Conservation (phyloP, 1,284 basidiomycete genomes). For the Moniliophthora roreri region DNA sequence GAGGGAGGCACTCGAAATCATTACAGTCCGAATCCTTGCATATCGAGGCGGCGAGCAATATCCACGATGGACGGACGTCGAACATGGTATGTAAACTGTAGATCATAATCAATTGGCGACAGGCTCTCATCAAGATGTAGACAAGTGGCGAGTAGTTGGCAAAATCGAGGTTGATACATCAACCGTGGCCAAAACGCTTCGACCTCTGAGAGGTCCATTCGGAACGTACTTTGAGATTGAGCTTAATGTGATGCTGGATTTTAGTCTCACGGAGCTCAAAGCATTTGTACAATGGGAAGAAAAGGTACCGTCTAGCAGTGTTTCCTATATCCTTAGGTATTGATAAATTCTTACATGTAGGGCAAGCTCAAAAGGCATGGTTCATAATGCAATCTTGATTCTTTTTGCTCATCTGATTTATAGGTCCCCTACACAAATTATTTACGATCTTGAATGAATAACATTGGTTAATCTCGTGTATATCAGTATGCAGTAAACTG, state of each 20-base stretch:
- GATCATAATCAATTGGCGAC: too few species aligned
- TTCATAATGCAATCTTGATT: not conserved
- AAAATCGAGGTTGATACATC: constrained; percentile 35
- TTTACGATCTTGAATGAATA: constrained; percentile 29
- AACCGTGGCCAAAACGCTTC: constrained; percentile 6
- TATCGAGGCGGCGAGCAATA: constrained; percentile 24
- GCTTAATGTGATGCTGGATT: constrained; percentile 39
- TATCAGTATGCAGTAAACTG: too few species aligned
- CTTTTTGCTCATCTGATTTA: not conserved
- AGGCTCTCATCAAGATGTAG: too few species aligned
- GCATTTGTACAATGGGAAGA: constrained; percentile 45
- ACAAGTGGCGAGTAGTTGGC: constrained; percentile 35
- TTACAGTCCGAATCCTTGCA: constrained; percentile 1
- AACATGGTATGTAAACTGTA: too few species aligned
- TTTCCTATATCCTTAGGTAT: not conserved
- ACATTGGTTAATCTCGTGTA: too few species aligned
- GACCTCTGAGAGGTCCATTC: constrained; percentile 9
- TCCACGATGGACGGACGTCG: constrained; percentile 25
- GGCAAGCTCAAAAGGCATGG: not conserved
- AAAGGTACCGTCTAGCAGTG: constrained; percentile 32
- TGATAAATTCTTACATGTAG: not conserved
- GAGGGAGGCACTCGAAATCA: not conserved
- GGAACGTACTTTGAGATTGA: constrained; percentile 31
- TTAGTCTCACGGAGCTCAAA: constrained; percentile 46
- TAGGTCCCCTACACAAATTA: constrained; percentile 36